phyloP scores from a whole-genome alignment of 2,329 filamentous ascomycete species.

The Diatrype stigma region DNA sequence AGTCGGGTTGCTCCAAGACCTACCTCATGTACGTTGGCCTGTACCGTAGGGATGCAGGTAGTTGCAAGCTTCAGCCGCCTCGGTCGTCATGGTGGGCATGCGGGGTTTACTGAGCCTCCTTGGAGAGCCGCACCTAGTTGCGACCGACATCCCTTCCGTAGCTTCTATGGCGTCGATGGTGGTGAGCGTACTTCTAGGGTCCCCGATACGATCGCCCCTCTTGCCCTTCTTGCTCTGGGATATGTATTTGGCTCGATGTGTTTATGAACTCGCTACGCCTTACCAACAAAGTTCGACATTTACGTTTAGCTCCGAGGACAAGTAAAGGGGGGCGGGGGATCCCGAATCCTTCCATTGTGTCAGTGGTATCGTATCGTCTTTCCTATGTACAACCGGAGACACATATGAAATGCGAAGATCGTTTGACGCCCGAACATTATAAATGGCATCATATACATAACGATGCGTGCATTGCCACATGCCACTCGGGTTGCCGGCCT shows the following conservation, averaged over 20 bases:
- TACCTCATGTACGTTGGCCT: slow-evolving; percentile 6
- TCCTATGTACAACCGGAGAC: neutral
- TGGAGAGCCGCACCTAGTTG: slow-evolving; percentile 20
- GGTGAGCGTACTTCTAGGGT: too few species aligned
- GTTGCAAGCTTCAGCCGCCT: slow-evolving; percentile 17
- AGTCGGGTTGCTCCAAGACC: neutral
- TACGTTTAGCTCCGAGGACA: too few species aligned
- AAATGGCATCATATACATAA: neutral
- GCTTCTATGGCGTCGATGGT: too few species aligned
- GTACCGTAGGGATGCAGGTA: slow-evolving; percentile 4
- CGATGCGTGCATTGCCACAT: too few species aligned
- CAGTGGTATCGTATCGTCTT: neutral
- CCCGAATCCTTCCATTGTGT: too few species aligned
- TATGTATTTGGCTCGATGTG: too few species aligned
- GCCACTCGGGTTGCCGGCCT: neutral
- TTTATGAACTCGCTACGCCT: too few species aligned
- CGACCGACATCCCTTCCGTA: slow-evolving; percentile 12
- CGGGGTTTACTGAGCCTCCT: slow-evolving; percentile 17
- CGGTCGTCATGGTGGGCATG: slow-evolving; percentile 5
- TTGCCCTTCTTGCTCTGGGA: neutral
- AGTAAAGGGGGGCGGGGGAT: too few species aligned
- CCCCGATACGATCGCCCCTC: neutral
- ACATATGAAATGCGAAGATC: neutral
- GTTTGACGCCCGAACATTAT: neutral
- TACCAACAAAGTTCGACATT: too few species aligned